Base-by-base conservation (phyloP, 2,329 filamentous ascomycete genomes). In the Achaetomium macrosporum region DNA sequence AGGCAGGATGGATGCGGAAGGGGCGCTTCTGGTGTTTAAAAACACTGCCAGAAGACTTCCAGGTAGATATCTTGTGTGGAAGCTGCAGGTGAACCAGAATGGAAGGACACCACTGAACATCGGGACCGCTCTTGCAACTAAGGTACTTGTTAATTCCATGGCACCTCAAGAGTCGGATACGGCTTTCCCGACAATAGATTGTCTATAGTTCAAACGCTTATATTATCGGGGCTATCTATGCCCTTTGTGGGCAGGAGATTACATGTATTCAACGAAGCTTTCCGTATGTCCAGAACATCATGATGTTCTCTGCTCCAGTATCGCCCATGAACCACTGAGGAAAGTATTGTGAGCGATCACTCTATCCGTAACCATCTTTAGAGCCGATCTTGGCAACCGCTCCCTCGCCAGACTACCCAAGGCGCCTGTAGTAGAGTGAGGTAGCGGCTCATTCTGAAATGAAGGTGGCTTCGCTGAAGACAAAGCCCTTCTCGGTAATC, bases 401-500 rank as follows among this genome's bases (percentile, higher is more conserved):
- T 54, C 48, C 44, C 55, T 50, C 42, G 20, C 20, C 20, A 29
- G 30, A 37, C 37, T 58, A 64, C 54, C 60, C 59, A 59, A 59
- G 55, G 42, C 44, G 41, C 20, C 17, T 10, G 36, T 29, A 11
- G 11, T 5, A 16, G 35, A 12, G 19, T 10, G 20, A n/a, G n/a
- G 35, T 10, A 17, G 5, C 17, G 15, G 17, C 35, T 47, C 67
- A 71, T 58, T 74, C 85, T 48, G 87, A 90, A 71, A 99, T 95
- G 74, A 97, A 99, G n/a, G 91, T 96, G 2, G 93, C 90, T 74
- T 99, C 93, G 53, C 81, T 83, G 72, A 95, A 95, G 50, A 95
- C 72, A 43, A 73, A 75, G 44, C 93, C 93, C 65, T 90, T 76
- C 70, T 97, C 92, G 16, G 78, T 76, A 57, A 84, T 80, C 64